Conservation (phyloP, 148 eudicot species). For the Hydrangea macrophylla region DNA sequence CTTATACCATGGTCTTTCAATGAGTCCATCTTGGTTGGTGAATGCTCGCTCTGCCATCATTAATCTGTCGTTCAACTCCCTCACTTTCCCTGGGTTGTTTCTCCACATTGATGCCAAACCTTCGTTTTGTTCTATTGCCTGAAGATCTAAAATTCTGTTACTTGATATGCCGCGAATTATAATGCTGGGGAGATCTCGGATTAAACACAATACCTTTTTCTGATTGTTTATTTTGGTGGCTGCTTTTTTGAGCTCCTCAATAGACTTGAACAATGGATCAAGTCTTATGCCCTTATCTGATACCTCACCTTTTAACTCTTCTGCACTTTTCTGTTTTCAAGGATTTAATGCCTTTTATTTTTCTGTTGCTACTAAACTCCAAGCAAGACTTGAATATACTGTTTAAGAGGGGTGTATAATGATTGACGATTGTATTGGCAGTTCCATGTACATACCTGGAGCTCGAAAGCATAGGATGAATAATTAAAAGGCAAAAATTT, state of each 20-base stretch:
- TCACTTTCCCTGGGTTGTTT: slow-evolving; percentile 29
- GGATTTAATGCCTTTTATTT: neutral
- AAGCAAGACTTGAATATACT: neutral
- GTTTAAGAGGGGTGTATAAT: neutral
- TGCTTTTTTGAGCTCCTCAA: slow-evolving; percentile 42
- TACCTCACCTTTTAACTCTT: slow-evolving; percentile 29
- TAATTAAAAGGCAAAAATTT: slow-evolving; percentile 45
- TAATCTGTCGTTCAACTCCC: slow-evolving; percentile 56
- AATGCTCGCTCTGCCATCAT: slow-evolving; percentile 68
- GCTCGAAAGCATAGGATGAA: slow-evolving; percentile 39
- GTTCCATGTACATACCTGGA: slow-evolving; percentile 34
- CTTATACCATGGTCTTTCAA: slow-evolving; percentile 58
- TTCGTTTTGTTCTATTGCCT: slow-evolving; percentile 36
- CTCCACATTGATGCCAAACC: slow-evolving; percentile 37
- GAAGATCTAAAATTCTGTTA: neutral
- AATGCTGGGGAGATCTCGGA: neutral
- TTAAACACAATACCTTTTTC: slow-evolving; percentile 30
- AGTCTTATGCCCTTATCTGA: slow-evolving; percentile 29
- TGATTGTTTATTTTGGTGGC: slow-evolving; percentile 37
- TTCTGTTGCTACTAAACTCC: neutral
- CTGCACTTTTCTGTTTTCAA: slow-evolving; percentile 42
- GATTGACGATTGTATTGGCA: neutral
- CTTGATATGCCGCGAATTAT: neutral
- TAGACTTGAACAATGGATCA: slow-evolving; percentile 46
- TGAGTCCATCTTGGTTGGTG: slow-evolving; percentile 50